Evolutionary conservation across 305 asterid genomes (phyloP).

Genomic region (Vinca major): DNA sequence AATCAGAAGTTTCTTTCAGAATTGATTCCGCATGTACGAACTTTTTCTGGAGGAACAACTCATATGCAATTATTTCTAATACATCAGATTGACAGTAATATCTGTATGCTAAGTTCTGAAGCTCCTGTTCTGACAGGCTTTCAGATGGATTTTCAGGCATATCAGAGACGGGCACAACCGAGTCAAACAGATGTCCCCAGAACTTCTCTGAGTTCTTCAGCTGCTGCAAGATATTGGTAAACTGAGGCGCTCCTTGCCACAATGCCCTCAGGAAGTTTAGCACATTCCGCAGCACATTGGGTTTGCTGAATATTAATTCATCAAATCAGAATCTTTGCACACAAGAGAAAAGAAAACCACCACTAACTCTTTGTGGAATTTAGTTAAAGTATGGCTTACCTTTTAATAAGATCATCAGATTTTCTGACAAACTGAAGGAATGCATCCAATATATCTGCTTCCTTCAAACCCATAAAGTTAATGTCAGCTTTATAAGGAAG

Average conservation of each 20-base stretch:
- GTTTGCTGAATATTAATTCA: constrained; percentile 44
- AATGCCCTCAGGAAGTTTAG: constrained; percentile 72
- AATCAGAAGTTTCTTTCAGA: constrained; percentile 36
- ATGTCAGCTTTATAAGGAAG: constrained; percentile 29
- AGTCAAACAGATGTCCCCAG: constrained; percentile 62
- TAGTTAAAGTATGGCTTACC: constrained; percentile 28
- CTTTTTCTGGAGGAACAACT: constrained; percentile 75
- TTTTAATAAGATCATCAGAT: constrained; percentile 52
- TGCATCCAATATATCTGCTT: constrained; percentile 36
- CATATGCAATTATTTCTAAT: constrained; percentile 69
- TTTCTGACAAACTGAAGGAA: constrained; percentile 44
- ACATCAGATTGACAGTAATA: constrained; percentile 49
- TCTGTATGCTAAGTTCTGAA: constrained; percentile 38
- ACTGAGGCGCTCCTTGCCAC: constrained; percentile 97
- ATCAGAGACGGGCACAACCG: constrained; percentile 34
- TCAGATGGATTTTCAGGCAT: constrained; percentile 27
- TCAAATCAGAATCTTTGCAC: constrained; percentile 13
- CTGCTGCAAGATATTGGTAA: constrained; percentile 53
- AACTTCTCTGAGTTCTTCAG: constrained; percentile 51
- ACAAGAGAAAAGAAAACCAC: neutral
- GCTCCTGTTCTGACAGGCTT: constrained; percentile 33
- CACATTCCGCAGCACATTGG: constrained; percentile 40
- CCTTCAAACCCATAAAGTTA: constrained; percentile 30
- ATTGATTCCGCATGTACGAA: constrained; percentile 46
- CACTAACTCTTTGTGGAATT: neutral